Conservation (phyloP, 2,329 filamentous ascomycete genomes). For the Cadophora sp. region DNA sequence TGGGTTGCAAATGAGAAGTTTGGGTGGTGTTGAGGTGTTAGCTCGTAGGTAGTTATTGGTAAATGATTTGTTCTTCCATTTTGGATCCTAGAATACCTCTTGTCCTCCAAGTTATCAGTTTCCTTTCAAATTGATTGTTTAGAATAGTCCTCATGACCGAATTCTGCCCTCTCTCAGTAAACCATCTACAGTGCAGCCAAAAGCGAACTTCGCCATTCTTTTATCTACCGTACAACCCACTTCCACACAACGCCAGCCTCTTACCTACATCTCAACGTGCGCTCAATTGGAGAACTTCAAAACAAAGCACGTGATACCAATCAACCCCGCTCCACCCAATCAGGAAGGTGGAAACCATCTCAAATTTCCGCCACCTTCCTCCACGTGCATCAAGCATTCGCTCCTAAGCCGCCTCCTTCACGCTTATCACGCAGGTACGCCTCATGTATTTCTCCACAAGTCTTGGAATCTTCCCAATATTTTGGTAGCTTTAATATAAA, state of each 20-base stretch:
- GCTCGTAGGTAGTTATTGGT: background rate
- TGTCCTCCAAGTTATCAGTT: too few species aligned
- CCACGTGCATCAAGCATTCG: slow-evolving; percentile 18
- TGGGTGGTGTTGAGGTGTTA: slow-evolving; percentile 67
- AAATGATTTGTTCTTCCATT: background rate
- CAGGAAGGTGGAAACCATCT: slow-evolving; percentile 12
- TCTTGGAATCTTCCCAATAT: background rate
- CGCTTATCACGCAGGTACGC: slow-evolving; percentile 5
- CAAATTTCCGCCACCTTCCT: background rate
- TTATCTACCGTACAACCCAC: too few species aligned
- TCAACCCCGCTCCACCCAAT: slow-evolving; percentile 11
- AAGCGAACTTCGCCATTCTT: too few species aligned
- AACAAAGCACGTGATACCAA: background rate
- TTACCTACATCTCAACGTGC: too few species aligned
- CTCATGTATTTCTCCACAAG: background rate
- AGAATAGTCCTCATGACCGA: too few species aligned
- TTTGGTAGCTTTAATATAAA: too few species aligned
- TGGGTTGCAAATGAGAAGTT: slow-evolving; percentile 83
- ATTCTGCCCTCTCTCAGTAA: too few species aligned
- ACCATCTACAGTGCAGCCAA: too few species aligned
- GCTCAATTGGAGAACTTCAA: too few species aligned
- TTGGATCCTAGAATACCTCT: background rate
- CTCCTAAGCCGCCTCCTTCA: background rate
- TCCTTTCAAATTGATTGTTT: too few species aligned
- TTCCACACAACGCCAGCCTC: too few species aligned